These are phyloP conservation scores for Acanthamoeba royreba DNA, from an alignment of 208 protist species.

Conservation along the genomic window DNA sequence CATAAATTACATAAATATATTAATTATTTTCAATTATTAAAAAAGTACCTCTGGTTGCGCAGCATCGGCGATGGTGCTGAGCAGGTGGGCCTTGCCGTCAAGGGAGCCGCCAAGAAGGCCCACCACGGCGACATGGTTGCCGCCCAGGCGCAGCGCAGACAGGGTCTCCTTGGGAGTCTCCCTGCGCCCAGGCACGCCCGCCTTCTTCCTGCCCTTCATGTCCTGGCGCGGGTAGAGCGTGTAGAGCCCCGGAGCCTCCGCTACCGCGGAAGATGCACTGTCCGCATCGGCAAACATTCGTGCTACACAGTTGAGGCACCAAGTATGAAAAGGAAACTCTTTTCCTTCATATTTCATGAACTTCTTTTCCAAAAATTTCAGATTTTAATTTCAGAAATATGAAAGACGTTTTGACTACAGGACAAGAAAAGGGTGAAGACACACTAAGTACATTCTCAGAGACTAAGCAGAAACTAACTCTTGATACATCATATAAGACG, in stretches of 20 bases:
- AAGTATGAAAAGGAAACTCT: background rate
- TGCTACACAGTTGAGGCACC: background rate
- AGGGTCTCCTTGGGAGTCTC: background rate
- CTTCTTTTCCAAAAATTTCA: too few species aligned
- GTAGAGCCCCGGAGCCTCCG: too few species aligned
- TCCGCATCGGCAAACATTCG: background rate
- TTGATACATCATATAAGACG: too few species aligned
- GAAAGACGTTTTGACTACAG: too few species aligned
- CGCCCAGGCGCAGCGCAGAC: background rate
- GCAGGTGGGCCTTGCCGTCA: background rate
- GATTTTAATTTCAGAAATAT: too few species aligned
- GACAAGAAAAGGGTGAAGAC: too few species aligned
- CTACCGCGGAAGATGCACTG: background rate
- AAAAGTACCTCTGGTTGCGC: background rate
- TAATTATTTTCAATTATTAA: background rate
- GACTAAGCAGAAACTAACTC: too few species aligned
- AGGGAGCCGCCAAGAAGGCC: background rate
- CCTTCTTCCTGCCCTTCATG: background rate
- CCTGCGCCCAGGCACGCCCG: background rate
- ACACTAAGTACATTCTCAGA: too few species aligned
- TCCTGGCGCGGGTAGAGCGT: background rate
- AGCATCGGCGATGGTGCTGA: background rate
- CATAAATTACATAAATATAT: background rate
- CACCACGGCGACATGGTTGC: background rate
- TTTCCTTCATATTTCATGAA: too few species aligned